Base-by-base conservation (phyloP, 1,284 basidiomycete genomes). In the Sporisorium scitamineum region DNA sequence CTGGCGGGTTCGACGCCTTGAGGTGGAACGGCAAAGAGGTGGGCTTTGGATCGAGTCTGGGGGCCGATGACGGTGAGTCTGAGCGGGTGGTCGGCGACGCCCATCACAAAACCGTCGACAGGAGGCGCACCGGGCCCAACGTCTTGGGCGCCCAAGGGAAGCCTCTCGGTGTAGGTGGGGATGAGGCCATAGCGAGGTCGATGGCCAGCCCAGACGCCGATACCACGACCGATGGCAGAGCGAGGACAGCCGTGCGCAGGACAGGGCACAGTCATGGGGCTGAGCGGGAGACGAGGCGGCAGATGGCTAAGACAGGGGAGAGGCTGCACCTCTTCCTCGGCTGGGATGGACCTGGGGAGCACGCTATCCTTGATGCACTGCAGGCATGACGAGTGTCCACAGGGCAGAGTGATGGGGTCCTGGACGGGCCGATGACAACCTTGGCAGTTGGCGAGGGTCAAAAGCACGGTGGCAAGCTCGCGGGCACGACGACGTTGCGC, bases 61-160 rank as follows among this genome's bases (percentile, higher is more conserved):
- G 80, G 72, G 11, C 69, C 71, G 34, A 82, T 65, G 56, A 82
- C 78, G 54, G 69, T 75, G 20, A 82, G 79, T 22, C 72, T 47
- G 20, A 69, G 60, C 14, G 76, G 70, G 18, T 82, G 77, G 39
- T 79, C 72, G 4, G 77, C 69, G 16, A 73, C 71, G 14, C 76
- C 77, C 45, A 82, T 74, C 31, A 82, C 75, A 29, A 82, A 82
- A n/a, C 79, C 80, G 41, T 82, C 80, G 24, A 81, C 54, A 24
- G 80, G 79, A 18, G 71, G 69, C 1, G 61, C 58, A 13, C 77
- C 80, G 11, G 79, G 74, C 1, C 73, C 77, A 14, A 71, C 42
- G 27, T 76, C 74, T 54, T 68, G 32, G 14, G 24, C 14, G 50
- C 42, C 67, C 26, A 55, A 8, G 0, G 76, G 72, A 22, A 76